Evolutionary conservation across 306 rosid species (phyloP).

Genomic region (Lathyrus aphaca): DNA sequence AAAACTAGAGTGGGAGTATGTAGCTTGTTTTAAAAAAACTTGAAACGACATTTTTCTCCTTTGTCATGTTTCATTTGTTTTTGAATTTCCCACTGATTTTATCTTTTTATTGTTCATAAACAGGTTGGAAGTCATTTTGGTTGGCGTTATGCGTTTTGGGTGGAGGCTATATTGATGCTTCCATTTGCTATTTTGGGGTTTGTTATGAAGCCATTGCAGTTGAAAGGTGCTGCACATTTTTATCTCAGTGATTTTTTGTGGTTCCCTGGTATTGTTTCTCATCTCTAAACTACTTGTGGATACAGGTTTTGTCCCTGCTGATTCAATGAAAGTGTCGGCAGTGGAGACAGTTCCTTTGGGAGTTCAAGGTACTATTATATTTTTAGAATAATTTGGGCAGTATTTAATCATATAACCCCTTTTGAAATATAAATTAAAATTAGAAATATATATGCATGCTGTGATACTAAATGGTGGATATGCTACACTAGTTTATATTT

Average conservation of each 20-base stretch:
- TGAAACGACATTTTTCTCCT: slow-evolving; percentile 10
- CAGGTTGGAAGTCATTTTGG: slow-evolving; percentile 70
- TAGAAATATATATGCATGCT: background rate
- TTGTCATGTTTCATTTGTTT: slow-evolving; percentile 9
- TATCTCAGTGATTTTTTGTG: slow-evolving; percentile 36
- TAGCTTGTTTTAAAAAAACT: slow-evolving; percentile 10
- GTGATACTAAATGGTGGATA: background rate
- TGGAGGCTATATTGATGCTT: slow-evolving; percentile 80
- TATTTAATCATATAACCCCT: background rate
- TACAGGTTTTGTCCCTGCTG: slow-evolving; percentile 67
- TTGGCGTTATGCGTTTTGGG: slow-evolving; percentile 90
- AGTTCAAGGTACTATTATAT: slow-evolving; percentile 58
- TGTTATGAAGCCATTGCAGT: slow-evolving; percentile 73
- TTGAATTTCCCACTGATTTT: background rate
- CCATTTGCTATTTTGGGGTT: slow-evolving; percentile 86
- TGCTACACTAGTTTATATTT: background rate
- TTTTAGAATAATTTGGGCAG: slow-evolving; percentile 19
- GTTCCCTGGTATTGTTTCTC: slow-evolving; percentile 23
- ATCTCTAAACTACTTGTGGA: slow-evolving; percentile 38
- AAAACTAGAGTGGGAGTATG: slow-evolving; percentile 13
- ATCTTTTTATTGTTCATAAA: slow-evolving; percentile 29
- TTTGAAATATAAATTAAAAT: background rate
- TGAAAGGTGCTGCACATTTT: slow-evolving; percentile 70
- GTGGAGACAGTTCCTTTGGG: slow-evolving; percentile 46
- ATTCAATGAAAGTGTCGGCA: slow-evolving; percentile 45